These are phyloP conservation scores for Cadophora sp. DNA, from an alignment of 2,329 filamentous ascomycete genomes.

Conservation along the genomic window DNA sequence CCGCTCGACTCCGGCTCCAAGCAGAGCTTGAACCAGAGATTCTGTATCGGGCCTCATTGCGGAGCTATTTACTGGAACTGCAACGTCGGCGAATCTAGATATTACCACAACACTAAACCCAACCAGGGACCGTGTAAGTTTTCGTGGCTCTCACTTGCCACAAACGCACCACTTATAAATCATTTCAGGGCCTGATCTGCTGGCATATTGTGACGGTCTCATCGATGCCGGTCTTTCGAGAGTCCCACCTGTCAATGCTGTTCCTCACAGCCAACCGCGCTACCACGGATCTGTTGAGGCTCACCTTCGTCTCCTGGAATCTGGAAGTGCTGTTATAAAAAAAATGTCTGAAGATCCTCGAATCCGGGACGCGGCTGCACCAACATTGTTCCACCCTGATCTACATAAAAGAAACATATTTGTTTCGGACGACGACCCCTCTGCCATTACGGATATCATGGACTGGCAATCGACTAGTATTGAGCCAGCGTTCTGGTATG, in stretches of 20 bases:
- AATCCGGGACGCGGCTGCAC: slow-evolving; percentile 43
- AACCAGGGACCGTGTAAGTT: slow-evolving; percentile 50
- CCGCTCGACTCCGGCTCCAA: slow-evolving; percentile 23
- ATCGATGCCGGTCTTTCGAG: slow-evolving; percentile 49
- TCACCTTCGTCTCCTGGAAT: slow-evolving; percentile 46
- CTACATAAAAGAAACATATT: slow-evolving; percentile 53
- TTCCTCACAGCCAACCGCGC: slow-evolving; percentile 10
- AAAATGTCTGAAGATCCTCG: slow-evolving; percentile 41
- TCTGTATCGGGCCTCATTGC: slow-evolving; percentile 46
- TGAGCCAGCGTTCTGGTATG: slow-evolving; percentile 50
- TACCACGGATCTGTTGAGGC: slow-evolving; percentile 48
- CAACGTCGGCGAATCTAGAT: slow-evolving; percentile 39
- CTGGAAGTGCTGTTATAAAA: slow-evolving; percentile 42
- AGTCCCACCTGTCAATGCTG: slow-evolving; percentile 39
- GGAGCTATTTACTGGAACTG: slow-evolving; percentile 42
- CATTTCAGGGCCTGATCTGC: slow-evolving; percentile 46
- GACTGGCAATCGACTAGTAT: slow-evolving; percentile 52
- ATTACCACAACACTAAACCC: slow-evolving; percentile 25
- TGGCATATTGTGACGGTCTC: slow-evolving; percentile 47
- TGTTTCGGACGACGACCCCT: slow-evolving; percentile 49
- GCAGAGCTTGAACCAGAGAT: slow-evolving; percentile 31
- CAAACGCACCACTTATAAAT: slow-evolving; percentile 17
- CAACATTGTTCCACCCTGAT: slow-evolving; percentile 50
- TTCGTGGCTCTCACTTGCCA: slow-evolving; percentile 33
- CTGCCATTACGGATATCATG: slow-evolving; percentile 48